A percentile compares a stretch with the other conserved stretches of the same genome.
Evolutionary conservation across 805 yeast genomes (phyloP).

Genomic region (Tetrapisispora fleetii): DNA sequence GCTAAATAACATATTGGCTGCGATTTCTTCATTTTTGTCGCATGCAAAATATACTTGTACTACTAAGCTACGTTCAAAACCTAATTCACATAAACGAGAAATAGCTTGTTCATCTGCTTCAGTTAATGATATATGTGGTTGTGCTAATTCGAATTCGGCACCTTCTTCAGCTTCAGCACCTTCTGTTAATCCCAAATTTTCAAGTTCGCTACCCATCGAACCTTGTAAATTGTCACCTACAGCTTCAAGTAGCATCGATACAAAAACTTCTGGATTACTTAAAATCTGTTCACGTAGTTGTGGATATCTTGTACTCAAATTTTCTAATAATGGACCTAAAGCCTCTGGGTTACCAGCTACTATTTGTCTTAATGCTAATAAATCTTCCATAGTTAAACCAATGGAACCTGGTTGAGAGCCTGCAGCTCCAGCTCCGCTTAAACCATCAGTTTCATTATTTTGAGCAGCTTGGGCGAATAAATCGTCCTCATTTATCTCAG

Average conservation of each 20-base stretch:
- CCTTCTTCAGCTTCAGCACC: slow-evolving; percentile 28
- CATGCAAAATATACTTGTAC: slow-evolving; percentile 95
- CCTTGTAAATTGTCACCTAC: slow-evolving; percentile 45
- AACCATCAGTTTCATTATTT: slow-evolving; percentile 24
- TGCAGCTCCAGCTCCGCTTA: slow-evolving; percentile 17
- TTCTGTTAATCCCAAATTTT: slow-evolving; percentile 7
- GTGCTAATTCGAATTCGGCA: slow-evolving; percentile 32
- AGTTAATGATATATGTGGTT: slow-evolving; percentile 46
- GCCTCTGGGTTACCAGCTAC: slow-evolving; percentile 81
- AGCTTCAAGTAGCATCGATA: slow-evolving; percentile 59
- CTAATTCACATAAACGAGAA: slow-evolving; percentile 78
- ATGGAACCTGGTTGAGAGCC: slow-evolving; percentile 32
- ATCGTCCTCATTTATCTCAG: slow-evolving; percentile 23
- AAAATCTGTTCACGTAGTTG: slow-evolving; percentile 73
- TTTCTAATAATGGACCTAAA: slow-evolving; percentile 73
- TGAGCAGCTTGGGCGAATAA: slow-evolving; percentile 38
- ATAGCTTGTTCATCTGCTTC: slow-evolving; percentile 87
- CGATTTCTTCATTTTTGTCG: slow-evolving; percentile 92
- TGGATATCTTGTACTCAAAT: slow-evolving; percentile 72
- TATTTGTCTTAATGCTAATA: slow-evolving; percentile 60
- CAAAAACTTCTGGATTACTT: slow-evolving; percentile 81
- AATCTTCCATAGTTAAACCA: slow-evolving; percentile 37
- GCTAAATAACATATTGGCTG: slow-evolving; percentile 82
- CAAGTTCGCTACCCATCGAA: slow-evolving; percentile 27
- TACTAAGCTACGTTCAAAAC: slow-evolving; percentile 80